Evolutionary conservation across 805 yeast genomes (phyloP).

Genomic region (Wickerhamiella alocasiicola): DNA sequence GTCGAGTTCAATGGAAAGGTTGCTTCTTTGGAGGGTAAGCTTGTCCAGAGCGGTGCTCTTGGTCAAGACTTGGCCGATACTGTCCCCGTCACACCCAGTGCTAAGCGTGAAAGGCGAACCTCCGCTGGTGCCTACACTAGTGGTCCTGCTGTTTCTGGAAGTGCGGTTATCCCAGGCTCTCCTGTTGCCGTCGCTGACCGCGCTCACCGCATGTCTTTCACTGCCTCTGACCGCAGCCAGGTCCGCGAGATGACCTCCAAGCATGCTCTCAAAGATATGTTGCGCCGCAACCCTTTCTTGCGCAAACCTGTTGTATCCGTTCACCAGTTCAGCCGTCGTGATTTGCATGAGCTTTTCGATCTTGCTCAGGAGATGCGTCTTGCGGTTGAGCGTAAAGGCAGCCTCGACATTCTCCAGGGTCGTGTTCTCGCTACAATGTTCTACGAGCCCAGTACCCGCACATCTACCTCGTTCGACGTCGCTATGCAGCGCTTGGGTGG

Average conservation of each 20-base stretch:
- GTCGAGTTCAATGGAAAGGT: constrained; percentile 69
- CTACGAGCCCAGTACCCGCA: constrained; percentile 97
- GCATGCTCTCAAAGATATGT: constrained; percentile 63
- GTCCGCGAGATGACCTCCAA: constrained; percentile 33
- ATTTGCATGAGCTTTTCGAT: constrained; percentile 82
- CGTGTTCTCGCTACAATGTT: constrained; percentile 88
- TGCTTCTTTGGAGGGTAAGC: constrained; percentile 70
- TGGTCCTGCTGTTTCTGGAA: constrained; percentile 17
- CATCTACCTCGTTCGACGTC: constrained; percentile 92
- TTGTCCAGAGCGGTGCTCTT: constrained; percentile 33
- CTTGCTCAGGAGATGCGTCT: constrained; percentile 97
- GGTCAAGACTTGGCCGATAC: constrained; percentile 8
- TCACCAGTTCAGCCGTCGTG: constrained; percentile 72
- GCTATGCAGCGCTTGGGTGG: constrained; percentile 99
- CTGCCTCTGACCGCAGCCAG: constrained; percentile 21
- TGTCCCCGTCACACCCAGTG: constrained; percentile 1
- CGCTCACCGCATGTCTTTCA: constrained; percentile 19
- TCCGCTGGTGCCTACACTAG: background rate
- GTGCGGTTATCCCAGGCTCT: constrained; percentile 27
- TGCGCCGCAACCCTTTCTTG: constrained; percentile 84
- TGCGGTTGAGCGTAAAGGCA: constrained; percentile 94
- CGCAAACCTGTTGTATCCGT: constrained; percentile 82
- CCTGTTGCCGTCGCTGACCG: constrained; percentile 23
- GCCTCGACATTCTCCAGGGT: constrained; percentile 78
- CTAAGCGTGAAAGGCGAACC: background rate